phyloP scores from a whole-genome alignment of 202 grass and related monocot species.

The Schoenoplectus triqueter region DNA sequence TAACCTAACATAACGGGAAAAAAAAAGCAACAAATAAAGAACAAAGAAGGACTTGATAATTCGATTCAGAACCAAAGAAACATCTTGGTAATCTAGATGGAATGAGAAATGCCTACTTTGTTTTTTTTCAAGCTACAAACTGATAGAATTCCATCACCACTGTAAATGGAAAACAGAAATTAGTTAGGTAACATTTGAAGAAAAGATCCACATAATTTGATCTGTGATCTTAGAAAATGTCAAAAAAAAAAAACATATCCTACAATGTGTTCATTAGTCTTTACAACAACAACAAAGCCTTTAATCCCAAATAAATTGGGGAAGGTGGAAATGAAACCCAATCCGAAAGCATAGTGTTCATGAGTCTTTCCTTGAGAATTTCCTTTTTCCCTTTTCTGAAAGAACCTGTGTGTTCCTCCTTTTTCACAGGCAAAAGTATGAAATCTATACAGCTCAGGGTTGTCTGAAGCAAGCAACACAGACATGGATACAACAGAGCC shows the following conservation, averaged over 20 bases:
- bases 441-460: neutral
- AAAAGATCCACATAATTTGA: conserved; percentile 21
- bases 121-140: conserved; percentile 74
- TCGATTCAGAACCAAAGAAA: conserved; percentile 25
- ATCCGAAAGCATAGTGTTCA: too few species aligned
- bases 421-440: neutral
- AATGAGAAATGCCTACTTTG: conserved; percentile 63
- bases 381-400: neutral
- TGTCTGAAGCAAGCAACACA: neutral
- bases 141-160: conserved; percentile 86
- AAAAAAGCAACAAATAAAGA: conserved; percentile 39
- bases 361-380: neutral
- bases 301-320: too few species aligned
- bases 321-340: too few species aligned
- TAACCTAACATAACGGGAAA: conserved; percentile 54
- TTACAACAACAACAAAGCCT: neutral
- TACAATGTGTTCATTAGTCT: neutral
- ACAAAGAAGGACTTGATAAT: conserved; percentile 3
- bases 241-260: neutral
- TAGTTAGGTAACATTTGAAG: conserved; percentile 23
- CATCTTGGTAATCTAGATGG: neutral
- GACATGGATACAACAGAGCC: too few species aligned
- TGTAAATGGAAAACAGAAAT: conserved; percentile 48
- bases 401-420: neutral
- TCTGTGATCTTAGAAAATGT: neutral